Base-by-base conservation (phyloP, 129 eudicot species). In the Smallanthus sonchifolius region DNA sequence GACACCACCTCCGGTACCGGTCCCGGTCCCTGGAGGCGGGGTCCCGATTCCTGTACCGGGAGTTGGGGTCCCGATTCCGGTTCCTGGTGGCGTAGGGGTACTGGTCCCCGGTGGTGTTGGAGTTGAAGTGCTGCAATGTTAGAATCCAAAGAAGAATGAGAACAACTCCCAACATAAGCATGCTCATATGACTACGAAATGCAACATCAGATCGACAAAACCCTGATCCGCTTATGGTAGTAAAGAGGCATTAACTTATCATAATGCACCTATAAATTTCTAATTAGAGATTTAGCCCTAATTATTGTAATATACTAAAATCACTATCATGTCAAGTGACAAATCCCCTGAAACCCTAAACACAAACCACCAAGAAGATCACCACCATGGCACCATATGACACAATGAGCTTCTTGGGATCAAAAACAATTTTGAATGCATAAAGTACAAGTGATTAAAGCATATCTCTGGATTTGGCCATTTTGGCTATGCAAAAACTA, bases 41-140 rank as follows among this genome's bases (percentile, higher is more conserved):
- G 60, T 69, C 3, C 74, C 72, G 2, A 40, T 24, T 4, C 80
- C n/a, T n/a, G n/a, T n/a, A n/a, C n/a, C n/a, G n/a, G n/a, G n/a
- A n/a, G n/a, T n/a, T n/a, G n/a, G n/a, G n/a, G n/a, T n/a, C n/a
- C n/a, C 81, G n/a, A 52, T 77, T 14, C 82, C 81, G 6, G 76
- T 60, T 13, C 76, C 81, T 42, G 75, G 60, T 10, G 81, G 7
- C 0, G 81, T 6, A 1, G 79, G 66, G 2, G 71, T 49, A 16
- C 70, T 47, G 37, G 61, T 74, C 37, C 79, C 76, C 4, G 81
- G 82, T 68, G 81, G 70, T 32, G 73, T 15, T 0, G 77, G 73
- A 16, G 77, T 79, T 13, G 78, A 65, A 32, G 69, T 65, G 61
- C 83, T 79, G 83, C 74, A 72, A 65, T 14, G 44, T 39, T 55